Percentiles rank a stretch among this genome's conserved stretches.
These are phyloP conservation scores for Phytophthora europaea DNA, from an alignment of 352 stramenopile species.

Conservation along the genomic window DNA sequence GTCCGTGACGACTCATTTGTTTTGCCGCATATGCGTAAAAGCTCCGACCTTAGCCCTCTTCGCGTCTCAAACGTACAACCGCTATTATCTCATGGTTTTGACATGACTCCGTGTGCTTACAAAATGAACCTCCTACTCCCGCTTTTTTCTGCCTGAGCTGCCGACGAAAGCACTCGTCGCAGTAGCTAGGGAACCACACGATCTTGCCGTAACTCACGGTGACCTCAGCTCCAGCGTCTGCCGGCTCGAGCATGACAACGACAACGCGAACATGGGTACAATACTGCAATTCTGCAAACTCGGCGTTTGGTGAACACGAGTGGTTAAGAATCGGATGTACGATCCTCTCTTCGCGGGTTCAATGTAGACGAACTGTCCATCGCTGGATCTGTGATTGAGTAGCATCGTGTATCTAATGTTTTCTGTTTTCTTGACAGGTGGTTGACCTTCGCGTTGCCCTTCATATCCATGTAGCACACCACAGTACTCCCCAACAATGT, in stretches of 20 bases:
- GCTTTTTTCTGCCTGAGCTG: no score
- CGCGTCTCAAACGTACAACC: no score
- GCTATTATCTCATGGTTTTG: no score
- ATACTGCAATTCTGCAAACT: not conserved
- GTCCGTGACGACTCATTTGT: no score
- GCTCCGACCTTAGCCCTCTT: no score
- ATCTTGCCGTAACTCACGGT: not conserved
- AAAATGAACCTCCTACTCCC: no score
- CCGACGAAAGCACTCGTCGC: no score
- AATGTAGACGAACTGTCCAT: not conserved
- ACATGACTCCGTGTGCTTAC: no score
- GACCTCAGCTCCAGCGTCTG: not conserved
- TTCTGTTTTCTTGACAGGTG: not conserved
- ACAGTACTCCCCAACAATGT: not conserved
- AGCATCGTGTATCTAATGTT: not conserved
- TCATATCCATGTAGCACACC: not conserved
- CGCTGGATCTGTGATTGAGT: not conserved
- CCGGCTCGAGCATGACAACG: not conserved
- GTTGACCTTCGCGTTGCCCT: not conserved
- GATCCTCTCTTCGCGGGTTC: not conserved
- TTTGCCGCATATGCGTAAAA: no score
- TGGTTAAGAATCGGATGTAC: not conserved
- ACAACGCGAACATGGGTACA: not conserved
- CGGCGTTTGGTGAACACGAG: not conserved
- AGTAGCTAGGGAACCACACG: not conserved